Conservation (phyloP, 1,139 yeast genomes). For the Saccharomycopsis crataegensis region DNA sequence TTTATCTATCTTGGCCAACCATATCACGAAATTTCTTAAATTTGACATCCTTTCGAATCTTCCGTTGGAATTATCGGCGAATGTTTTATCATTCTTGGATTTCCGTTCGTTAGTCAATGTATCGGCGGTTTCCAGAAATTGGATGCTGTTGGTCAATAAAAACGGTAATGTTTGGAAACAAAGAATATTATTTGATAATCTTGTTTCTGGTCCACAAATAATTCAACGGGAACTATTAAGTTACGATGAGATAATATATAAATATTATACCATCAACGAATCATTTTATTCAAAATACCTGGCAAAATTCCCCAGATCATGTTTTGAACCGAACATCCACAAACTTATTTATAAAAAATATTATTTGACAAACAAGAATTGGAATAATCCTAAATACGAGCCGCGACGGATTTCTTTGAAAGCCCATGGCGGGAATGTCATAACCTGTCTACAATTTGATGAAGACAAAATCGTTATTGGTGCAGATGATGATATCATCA, state of each 20-base stretch:
- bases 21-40: slow-evolving; percentile 53
- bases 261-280: slow-evolving; percentile 26
- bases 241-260: slow-evolving; percentile 29
- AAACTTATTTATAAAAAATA: slow-evolving; percentile 63
- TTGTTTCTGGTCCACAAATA: slow-evolving; percentile 29
- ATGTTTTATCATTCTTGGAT: slow-evolving; percentile 63
- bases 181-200: slow-evolving; percentile 46
- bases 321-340: slow-evolving; percentile 28
- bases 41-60: slow-evolving; percentile 65
- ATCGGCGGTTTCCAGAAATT: slow-evolving; percentile 57
- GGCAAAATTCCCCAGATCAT: slow-evolving; percentile 14
- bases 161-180: slow-evolving; percentile 55
- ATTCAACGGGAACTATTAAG: slow-evolving; percentile 34
- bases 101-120: slow-evolving; percentile 54
- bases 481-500: slow-evolving; percentile 78
- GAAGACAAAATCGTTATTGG: slow-evolving; percentile 89
- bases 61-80: slow-evolving; percentile 71
- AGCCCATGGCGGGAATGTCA: slow-evolving; percentile 76
- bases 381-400: slow-evolving; percentile 71
- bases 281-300: slow-evolving; percentile 2
- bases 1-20: slow-evolving; percentile 56
- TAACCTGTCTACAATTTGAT: slow-evolving; percentile 91
- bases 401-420: slow-evolving; percentile 67
- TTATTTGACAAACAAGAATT: slow-evolving; percentile 56
- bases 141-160: slow-evolving; percentile 60